A percentile compares a stretch with the other conserved stretches of the same genome.
Conservation (phyloP, 2,329 filamentous ascomycete genomes). For the Aspergillus aculeatinus region DNA sequence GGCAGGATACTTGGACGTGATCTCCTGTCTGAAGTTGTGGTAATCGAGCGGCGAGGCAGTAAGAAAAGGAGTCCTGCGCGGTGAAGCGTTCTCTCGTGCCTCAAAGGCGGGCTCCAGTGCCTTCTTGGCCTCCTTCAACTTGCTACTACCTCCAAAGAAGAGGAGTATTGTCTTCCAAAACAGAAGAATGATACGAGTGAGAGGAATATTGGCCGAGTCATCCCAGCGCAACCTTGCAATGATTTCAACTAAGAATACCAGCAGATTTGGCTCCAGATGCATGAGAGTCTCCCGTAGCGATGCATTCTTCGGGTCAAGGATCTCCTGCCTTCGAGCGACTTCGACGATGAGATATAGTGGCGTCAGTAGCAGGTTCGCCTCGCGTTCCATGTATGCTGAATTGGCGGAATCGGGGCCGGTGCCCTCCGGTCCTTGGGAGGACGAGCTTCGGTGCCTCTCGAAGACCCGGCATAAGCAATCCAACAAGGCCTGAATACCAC, state of each 20-base stretch:
- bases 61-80: conserved; percentile 71
- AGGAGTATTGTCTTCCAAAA: conserved; percentile 91
- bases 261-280: conserved; percentile 63
- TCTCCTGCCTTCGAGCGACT: conserved; percentile 39
- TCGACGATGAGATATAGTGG: conserved; percentile 46
- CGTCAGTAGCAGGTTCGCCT: conserved; percentile 45
- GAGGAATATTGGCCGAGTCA: conserved; percentile 51
- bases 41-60: conserved; percentile 95
- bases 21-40: conserved; percentile 92
- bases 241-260: conserved; percentile 69
- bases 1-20: conserved; percentile 95
- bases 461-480: conserved; percentile 40
- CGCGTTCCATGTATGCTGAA: conserved; percentile 38
- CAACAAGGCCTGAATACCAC: conserved; percentile 38
- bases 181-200: conserved; percentile 73
- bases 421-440: conserved; percentile 25
- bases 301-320: conserved; percentile 23
- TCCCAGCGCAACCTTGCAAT: conserved; percentile 72
- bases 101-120: conserved; percentile 61
- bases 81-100: conserved; percentile 37
- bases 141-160: conserved; percentile 74
- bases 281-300: conserved; percentile 43
- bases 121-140: conserved; percentile 71
- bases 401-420: conserved; percentile 33
- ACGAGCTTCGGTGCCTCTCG: conserved; percentile 34